Evolutionary conservation across 306 rosid species (phyloP), one percentile per base, ranked within the genome.

Genomic region (Pyrus communis): DNA sequence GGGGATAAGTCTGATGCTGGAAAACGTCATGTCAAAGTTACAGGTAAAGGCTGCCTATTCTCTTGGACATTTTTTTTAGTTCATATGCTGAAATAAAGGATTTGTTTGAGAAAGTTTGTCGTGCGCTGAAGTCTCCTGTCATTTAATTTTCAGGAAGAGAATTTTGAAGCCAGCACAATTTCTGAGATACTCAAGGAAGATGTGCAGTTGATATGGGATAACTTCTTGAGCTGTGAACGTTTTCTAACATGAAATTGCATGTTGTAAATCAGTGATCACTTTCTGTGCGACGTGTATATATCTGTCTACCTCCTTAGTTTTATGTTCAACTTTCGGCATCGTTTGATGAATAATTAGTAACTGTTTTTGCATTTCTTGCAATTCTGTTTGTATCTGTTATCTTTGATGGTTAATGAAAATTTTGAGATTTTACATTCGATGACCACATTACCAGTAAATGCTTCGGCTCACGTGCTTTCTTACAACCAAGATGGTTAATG

Each of bases 181-280:
- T 69, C 81, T 40, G 79, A 87, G 73, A 52, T 75, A 82, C 91
- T 89, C 28, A 80, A 85, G 52, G 86, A 80, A 27, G n/a, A 82
- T 62, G 23, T 89, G 74, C 80, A 54, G 76, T 46, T 83, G 71
- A 61, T 89, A 73, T 85, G 86, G 88, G 76, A 84, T 11, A 74
- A 84, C 81, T 83, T 83, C 49, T 52, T 85, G 46, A 55, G 59
- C 71, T 60, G 67, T 73, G 81, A 78, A 18, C 70, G 21, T 9
- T 85, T 75, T 71, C 21, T 85, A 59, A 75, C 65, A 69, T 78
- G 82, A 83, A 63, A 64, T 51, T 2, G 28, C 49, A 49, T 38
- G 9, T 65, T 51, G 61, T 40, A 69, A 52, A 28, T 67, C 25
- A 31, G 35, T 12, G 9, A 54, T 17, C 17, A 12, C 64, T 33